Base-by-base conservation (phyloP, 192 early-diverging fungal species). In the Rhizoclosmatium sp. region DNA sequence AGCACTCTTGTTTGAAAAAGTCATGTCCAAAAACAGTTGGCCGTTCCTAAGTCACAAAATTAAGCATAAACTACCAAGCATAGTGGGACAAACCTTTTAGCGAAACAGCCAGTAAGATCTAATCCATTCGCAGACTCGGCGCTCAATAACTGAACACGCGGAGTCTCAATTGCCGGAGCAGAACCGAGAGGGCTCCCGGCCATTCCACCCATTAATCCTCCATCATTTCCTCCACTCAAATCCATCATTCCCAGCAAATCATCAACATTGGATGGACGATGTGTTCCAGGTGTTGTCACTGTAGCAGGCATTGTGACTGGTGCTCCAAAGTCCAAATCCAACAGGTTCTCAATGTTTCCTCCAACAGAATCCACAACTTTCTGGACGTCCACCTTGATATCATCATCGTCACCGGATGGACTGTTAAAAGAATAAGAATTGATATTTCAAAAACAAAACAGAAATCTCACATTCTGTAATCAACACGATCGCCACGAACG, bases 251-350 rank as follows among this genome's bases (percentile, higher is more conserved):
- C 87, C 14, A 89, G 71, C 71, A 89, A 68, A 75, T 89, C 86
- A 69, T 86, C 85, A 23, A 88, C 46, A 31, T 65, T 48, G 5
- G 69, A 46, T 59, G 19, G 51, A 21, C 4, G 58, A 51, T 19
- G 73, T 69, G 12, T 46, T 31, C 40, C 59, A 16, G 40, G 82
- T 44, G 71, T 72, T 10, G 76, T 66, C 23, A 61, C 60, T 41
- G 59, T 51, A 41, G 75, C 16, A 19, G 71, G 48, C 9, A 82
- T 42, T 14, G 84, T 60, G 41, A 76, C 80, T 2, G 91, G 85
- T 0, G 85, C 90, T 47, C 88, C 92, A 85, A 91, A 92, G 70
- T 93, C 92, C 21, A 94, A 75, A 81, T 93, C 93, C 56, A 94
- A 81, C 19, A 93, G 82, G 72, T 93, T 92, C 31, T 86, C 91